Evolutionary conservation across 345 rosid species (phyloP), one percentile per base, ranked within the genome.

Genomic region (Crucihimalaya himalaica): DNA sequence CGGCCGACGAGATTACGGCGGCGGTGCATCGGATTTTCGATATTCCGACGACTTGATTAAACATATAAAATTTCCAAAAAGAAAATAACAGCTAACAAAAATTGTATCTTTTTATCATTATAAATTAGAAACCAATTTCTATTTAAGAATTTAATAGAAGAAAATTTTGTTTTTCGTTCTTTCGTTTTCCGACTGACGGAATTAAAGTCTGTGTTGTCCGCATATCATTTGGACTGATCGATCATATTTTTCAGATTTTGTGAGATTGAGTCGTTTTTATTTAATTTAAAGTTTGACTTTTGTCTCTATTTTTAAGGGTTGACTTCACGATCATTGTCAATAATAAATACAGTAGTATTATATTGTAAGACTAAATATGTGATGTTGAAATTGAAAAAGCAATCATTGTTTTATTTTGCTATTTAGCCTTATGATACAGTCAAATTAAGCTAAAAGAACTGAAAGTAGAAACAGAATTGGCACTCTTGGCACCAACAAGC

Each of bases 1-100:
- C 91, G 8, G 85, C 81, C 5, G 89, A 84, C 42, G 89, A 85
- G 81, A 82, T 90, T 31, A 86, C 78, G 46, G 80, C 83, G 62
- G 86, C 84, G 23, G 87, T 80, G 59, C 79, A 77, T 78, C 81
- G 79, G 69, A 86, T 85, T 71, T 90, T 90, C 81, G 89, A 74
- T 75, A 43, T 62, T 60, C 63, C 54, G 43, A 66, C 29, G 21
- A 58, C 29, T 28, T 58, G 25, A 68, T 51, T 40, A 15, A 47
- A 47, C 14, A 57, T 9, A 67, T 37, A 46, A 21, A 55, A 62
- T 9, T 15, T 19, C 19, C 28, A 66, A 39, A 43, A 5, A 56
- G 5, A 63, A 43, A 15, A 23, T 50, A 47, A 40, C 12, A 51
- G 46, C 46, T 42, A 39, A 68, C 78, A 47, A 55, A 55, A 42